Base-by-base conservation (phyloP, 495 filamentous ascomycete species). In the Bryoglossum gracile region DNA sequence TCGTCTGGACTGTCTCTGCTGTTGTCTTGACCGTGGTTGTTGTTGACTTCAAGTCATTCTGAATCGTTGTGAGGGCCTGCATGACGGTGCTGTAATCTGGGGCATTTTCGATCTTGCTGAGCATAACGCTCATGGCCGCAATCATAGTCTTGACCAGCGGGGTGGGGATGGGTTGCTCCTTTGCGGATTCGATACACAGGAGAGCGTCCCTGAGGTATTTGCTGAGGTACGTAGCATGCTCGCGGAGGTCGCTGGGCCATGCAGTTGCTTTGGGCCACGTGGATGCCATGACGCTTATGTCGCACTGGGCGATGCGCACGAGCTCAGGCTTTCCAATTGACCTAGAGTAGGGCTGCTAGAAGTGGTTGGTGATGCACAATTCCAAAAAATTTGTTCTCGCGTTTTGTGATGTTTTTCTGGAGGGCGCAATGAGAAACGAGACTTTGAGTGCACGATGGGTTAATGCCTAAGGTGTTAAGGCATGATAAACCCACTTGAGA, bases 301-400 rank as follows among this genome's bases (percentile, higher is more conserved):
- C 43, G 22, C 52, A 54, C 19, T 18, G 8, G 43, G 24, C 10
- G 17, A 16, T 45, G 18, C 28, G 8, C 24, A 28, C 25, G 13
- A 8, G 14, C 41, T 36, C 17, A 30, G 52, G 38, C 13, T 16
- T 19, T 23, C 4, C 40, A 30, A 47, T 14, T 47, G n/a, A 13
- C 16, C 25, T 13, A 48, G 22, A 41, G 34, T 0, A 52, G 2
- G 30, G 25, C 33, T 30, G 17, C 50, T 32, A 41, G 9, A 30
- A 14, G 32, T 10, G 26, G 41, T 48, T 54, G 46, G 0, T 36
- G 32, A 10, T 41, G 21, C 25, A 17, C 30, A 58, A 39, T 30
- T 58, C 2, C 32, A 52, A 23, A 41, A 48, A 43, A 19, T 58
- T 26, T 21, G 46, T 48, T 39, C 46, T 39, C 34, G 14, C 34